Evolutionary conservation across 352 stramenopile species (phyloP).

Genomic region (Globisporangium canariense): DNA sequence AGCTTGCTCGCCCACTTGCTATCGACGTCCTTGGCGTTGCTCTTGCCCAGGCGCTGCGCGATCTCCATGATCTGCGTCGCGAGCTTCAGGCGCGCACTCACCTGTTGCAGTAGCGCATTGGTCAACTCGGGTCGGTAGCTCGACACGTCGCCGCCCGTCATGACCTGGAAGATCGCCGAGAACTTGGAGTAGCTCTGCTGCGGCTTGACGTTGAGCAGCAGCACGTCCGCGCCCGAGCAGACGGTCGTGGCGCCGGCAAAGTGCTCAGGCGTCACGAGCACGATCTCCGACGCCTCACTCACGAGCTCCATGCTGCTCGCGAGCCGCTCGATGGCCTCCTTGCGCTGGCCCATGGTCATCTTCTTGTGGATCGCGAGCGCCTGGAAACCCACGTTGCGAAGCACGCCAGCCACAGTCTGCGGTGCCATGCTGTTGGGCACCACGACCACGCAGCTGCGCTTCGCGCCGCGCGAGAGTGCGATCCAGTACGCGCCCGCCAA

Average conservation of each 20-base stretch:
- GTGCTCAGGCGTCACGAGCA: constrained; percentile 66
- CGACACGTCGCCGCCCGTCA: constrained; percentile 10
- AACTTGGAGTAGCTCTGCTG: constrained; percentile 33
- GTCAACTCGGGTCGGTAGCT: constrained; percentile 30
- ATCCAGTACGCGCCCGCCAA: constrained; percentile 59
- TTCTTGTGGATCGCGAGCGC: constrained; percentile 68
- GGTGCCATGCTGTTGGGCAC: constrained; percentile 36
- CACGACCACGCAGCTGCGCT: constrained; percentile 45
- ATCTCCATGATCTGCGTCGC: constrained; percentile 53
- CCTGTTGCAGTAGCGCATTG: constrained; percentile 31
- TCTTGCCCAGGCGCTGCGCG: constrained; percentile 34
- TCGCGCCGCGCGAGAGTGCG: constrained; percentile 36
- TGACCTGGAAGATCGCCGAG: constrained; percentile 22
- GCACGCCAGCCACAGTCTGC: constrained; percentile 34
- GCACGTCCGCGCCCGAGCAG: constrained; percentile 30
- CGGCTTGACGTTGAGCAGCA: constrained; percentile 25
- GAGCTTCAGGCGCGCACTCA: constrained; percentile 53
- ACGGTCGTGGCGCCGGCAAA: constrained; percentile 30
- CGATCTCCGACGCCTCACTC: constrained; percentile 21
- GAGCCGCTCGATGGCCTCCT: constrained; percentile 51
- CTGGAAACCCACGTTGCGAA: constrained; percentile 60
- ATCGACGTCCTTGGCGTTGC: constrained; percentile 27
- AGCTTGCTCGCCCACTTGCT: constrained; percentile 63
- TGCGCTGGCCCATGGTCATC: constrained; percentile 53
- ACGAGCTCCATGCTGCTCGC: not conserved